Conservation (phyloP, 148 eudicot genomes). For the Nepenthes mirabilis region DNA sequence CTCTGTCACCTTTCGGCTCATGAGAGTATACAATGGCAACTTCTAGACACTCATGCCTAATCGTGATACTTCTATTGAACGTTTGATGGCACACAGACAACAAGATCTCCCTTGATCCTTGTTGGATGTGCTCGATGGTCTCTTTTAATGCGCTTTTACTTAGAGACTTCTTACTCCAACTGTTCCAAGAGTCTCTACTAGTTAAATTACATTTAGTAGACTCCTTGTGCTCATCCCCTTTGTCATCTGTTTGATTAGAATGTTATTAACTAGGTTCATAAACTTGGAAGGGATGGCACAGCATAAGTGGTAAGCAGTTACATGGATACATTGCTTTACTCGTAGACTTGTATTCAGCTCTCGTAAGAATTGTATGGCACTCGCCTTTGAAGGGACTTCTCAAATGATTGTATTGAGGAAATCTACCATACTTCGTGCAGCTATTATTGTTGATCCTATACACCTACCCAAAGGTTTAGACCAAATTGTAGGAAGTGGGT, state of each 20-base stretch:
- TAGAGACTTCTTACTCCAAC: slow-evolving; percentile 6
- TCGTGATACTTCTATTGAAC: too few species aligned
- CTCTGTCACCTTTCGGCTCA: too few species aligned
- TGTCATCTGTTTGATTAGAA: background rate
- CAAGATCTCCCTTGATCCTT: too few species aligned
- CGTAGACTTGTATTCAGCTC: slow-evolving; percentile 6
- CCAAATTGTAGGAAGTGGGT: slow-evolving; percentile 5
- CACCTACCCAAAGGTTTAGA: slow-evolving; percentile 10
- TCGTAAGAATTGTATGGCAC: slow-evolving; percentile 16
- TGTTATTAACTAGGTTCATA: background rate
- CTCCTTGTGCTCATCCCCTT: slow-evolving; percentile 3
- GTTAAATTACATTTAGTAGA: slow-evolving; percentile 7
- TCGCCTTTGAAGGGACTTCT: slow-evolving; percentile 15
- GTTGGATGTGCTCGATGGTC: too few species aligned
- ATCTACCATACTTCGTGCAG: slow-evolving; percentile 16
- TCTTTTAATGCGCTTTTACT: slow-evolving; percentile 1
- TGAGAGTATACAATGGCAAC: too few species aligned
- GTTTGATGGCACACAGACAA: too few species aligned
- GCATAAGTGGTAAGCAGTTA: background rate
- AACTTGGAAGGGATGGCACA: background rate
- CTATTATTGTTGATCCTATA: slow-evolving; percentile 13
- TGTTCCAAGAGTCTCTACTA: slow-evolving; percentile 13
- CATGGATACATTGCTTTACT: background rate
- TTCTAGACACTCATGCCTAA: too few species aligned
- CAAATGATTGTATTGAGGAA: slow-evolving; percentile 19